Evolutionary conservation across 116 monocot species (phyloP), one percentile per base, ranked within the genome.

Genomic region (Posidonia oceanica): DNA sequence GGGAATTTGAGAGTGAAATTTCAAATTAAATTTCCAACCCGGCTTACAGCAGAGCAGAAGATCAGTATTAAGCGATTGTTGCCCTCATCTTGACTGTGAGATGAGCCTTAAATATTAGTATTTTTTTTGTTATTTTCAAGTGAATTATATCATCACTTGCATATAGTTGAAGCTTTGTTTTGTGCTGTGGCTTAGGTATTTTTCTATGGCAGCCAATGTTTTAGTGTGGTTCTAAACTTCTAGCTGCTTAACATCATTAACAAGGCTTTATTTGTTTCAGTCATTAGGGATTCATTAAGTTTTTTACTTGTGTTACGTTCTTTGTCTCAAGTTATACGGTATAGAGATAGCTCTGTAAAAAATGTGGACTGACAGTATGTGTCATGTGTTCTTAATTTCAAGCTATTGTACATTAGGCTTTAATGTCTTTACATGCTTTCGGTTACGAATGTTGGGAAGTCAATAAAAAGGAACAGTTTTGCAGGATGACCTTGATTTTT

Each of bases 1-100:
- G 85, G 82, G 29, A 76, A 76, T 68, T 53, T 85, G 44, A 75
- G 60, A 57, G 79, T 82, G 58, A 85, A 20, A 67, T 78, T 85
- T 66, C 81, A 76, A 51, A 74, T 85, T 22, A 82, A 71, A 52
- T 81, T 82, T 57, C 78, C 78, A 4, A 73, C 63, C 22, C 52
- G 52, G 72, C 63, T 72, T 52, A 72, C 72, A 62, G 7, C 61
- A 51, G 72, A 72, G 53, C 72, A 72, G 61, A 72, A 63, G 63
- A 52, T 10, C 36, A 36, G 11, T 15, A 62, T 72, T 59, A 72
- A 53, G 48, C 61, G 63, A 22, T 52, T 37, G 56, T 51, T 72
- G 63, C 52, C 72, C 23, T 38, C 72, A 63, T 72, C 37, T 61
- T 72, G 52, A 72, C 52, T 15, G 39, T 38, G 52, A 23, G 39